Base-by-base conservation (phyloP, 2,329 filamentous ascomycete genomes). In the Pseudogymnoascus pannorum region DNA sequence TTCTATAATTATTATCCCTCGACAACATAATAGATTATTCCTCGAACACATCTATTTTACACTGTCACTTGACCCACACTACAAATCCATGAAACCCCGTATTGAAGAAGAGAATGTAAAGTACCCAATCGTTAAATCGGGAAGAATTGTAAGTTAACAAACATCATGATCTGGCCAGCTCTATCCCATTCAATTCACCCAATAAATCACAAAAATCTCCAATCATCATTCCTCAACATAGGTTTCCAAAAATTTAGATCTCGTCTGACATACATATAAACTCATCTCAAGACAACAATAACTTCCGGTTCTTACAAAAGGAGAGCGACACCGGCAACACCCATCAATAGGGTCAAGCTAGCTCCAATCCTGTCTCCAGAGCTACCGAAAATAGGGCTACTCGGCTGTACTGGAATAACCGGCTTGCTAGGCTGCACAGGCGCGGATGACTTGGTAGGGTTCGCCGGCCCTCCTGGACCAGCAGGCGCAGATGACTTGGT, bases 141-240 rank as follows among this genome's bases (percentile, higher is more conserved):
- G 48, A 54, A 8, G 48, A 54, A 54, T 54, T 54, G 31, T 31
- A 54, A 54, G 20, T 54, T 31, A 54, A 54, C 48, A 54, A 54
- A 31, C 31, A 54, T 54, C 48, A 54, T 54, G 48, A 54, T 8
- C 48, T 54, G 48, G 26, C 26, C 24, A 18, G 48, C 9, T 54
- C n/a, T 16, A 24, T 12, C 48, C 8, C 48, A 12, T 16, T 31
- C 24, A 24, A 18, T 31, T 31, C 26, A 54, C 16, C 48, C 48
- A 31, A 18, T 6, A 54, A 54, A 51, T 31, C 48, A 54, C 48
- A 54, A 54, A 54, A 54, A 54, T 31, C 48, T 18, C 48, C 48
- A 31, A 54, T 54, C 48, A 31, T 54, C 31, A 54, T 54, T 54
- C 26, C 48, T 31, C 26, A 54, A 54, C 48, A 22, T 54, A 31